phyloP scores from a whole-genome alignment of 225 moss, liverwort and hornwort genomes.

The Marchantia paleacea region DNA sequence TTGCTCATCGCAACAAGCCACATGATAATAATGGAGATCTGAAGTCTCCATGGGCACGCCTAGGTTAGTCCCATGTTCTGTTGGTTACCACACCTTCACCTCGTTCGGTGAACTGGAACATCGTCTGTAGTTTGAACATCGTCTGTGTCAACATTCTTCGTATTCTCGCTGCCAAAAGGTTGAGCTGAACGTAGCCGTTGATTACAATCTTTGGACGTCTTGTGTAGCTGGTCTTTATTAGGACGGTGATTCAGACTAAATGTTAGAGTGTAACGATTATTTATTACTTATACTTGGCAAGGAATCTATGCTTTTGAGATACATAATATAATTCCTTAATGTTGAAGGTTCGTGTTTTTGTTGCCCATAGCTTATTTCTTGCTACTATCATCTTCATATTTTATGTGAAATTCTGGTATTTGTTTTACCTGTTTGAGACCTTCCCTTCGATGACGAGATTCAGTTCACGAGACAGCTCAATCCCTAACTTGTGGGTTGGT shows the following conservation, averaged over 20 bases:
- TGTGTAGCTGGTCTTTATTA: neutral
- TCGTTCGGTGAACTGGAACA: neutral
- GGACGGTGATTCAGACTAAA: neutral
- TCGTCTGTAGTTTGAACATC: neutral
- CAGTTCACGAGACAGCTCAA: neutral
- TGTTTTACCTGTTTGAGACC: neutral
- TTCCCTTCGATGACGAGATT: neutral
- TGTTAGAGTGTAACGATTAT: neutral
- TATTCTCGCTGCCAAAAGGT: neutral
- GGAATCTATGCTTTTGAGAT: too few species aligned
- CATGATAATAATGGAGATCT: conserved; percentile 24
- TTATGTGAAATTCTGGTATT: too few species aligned
- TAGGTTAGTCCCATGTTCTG: conserved; percentile 28
- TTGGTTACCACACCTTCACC: neutral
- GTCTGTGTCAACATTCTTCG: neutral
- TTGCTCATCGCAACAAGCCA: conserved; percentile 18
- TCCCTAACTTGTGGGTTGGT: neutral
- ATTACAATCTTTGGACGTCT: neutral
- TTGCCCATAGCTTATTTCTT: too few species aligned
- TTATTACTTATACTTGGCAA: neutral
- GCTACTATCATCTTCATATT: too few species aligned
- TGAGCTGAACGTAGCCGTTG: neutral
- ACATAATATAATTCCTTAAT: too few species aligned
- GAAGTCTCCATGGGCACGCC: conserved; percentile 35
- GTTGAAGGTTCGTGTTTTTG: too few species aligned